Base-by-base conservation (phyloP, 176 grass and related monocot genomes). In the Ensete glaucum region DNA sequence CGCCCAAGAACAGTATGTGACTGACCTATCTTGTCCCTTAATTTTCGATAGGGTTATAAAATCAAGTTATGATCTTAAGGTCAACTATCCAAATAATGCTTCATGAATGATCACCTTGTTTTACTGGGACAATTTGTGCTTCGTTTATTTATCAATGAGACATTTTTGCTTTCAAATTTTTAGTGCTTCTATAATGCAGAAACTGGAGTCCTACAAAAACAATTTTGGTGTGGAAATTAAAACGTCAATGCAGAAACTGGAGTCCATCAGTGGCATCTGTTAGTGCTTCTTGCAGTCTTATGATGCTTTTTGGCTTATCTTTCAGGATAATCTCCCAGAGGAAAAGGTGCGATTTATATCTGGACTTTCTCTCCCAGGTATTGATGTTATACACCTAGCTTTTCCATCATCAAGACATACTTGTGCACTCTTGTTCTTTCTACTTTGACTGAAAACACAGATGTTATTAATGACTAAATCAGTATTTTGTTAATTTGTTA, bases 331-430 rank as follows among this genome's bases (percentile, higher is more conserved):
- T 51, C 84, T 97, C 79, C 88, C 90, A 43, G 73, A 80, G 24
- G 84, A 91, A 83, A 97, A 97, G 74, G 82, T 87, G 55, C 90
- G 94, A 4, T 56, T 90, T 27, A 83, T 97, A 21, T 93, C 94
- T 85, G 92, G 94, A 77, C 90, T 97, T 83, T 79, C 89, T 79
- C 90, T 97, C 81, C 94, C 94, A 90, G 94, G 94, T 97, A 76
- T 52, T 34, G 78, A 71, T 83, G 55, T 52, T 22, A 25, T 71
- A 77, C 67, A 69, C 2, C 21, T 63, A 63, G 9, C 13, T 19
- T 11, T 68, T 19, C 67, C 52, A 14, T 71, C 27, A 29, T 62
- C 24, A 50, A 68, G 1, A 48, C 49, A 43, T 43, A 43, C 24
- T 74, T 27, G 22, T 9, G 53, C 27, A 63, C 10, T 11, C 11